Percentiles rank a stretch among this genome's conserved stretches.
Evolutionary conservation across 1,284 basidiomycete genomes (phyloP).

Genomic region (Ustilago bromivora): DNA sequence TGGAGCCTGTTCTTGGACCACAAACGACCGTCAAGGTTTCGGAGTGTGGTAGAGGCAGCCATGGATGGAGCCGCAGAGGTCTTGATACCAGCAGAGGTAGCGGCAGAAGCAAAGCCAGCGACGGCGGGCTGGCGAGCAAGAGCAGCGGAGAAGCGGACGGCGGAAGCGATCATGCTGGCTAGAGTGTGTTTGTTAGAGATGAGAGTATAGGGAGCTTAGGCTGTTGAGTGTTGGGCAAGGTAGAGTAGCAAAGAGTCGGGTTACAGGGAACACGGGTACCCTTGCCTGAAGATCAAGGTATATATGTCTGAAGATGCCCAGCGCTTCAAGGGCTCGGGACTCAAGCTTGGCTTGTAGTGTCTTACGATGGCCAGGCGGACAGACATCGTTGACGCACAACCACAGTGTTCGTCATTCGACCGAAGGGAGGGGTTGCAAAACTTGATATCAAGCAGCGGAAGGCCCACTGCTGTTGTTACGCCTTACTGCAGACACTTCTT

Average conservation of each 20-base stretch:
- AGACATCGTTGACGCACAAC: neutral
- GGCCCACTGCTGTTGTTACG: conserved; percentile 1
- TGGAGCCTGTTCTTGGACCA: conserved; percentile 50
- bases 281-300: conserved; percentile 1
- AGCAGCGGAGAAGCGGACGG: conserved; percentile 48
- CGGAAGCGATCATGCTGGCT: conserved; percentile 44
- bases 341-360: neutral
- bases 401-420: neutral
- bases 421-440: neutral
- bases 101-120: conserved; percentile 26
- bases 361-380: neutral
- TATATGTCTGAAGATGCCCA: conserved; percentile 6
- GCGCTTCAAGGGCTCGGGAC: neutral
- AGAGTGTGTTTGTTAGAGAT: neutral
- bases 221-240: neutral
- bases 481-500: neutral
- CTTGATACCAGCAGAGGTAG: conserved; percentile 46
- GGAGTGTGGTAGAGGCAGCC: conserved; percentile 33
- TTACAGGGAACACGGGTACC: neutral
- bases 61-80: conserved; percentile 40
- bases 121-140: conserved; percentile 46
- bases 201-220: neutral
- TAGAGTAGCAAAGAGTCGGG: conserved; percentile 1
- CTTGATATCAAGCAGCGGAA: neutral
- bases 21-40: conserved; percentile 45